Conservation (phyloP, 2,329 filamentous ascomycete genomes). For the Aspergillus pseudotamarii region DNA sequence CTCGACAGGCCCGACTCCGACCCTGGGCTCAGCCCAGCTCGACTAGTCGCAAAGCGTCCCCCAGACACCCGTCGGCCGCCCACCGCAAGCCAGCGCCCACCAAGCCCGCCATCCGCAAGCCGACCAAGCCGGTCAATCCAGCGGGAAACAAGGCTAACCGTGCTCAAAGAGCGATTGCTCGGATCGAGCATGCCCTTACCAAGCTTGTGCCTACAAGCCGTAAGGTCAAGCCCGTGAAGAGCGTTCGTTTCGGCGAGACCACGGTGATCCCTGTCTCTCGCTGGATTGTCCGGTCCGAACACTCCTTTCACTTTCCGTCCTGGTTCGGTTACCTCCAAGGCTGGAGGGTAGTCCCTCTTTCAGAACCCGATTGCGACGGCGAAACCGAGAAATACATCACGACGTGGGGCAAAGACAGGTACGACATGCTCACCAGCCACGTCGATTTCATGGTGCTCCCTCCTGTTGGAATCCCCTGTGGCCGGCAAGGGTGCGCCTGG, state of each 20-base stretch:
- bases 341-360: constrained; percentile 17
- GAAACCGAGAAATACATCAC: constrained; percentile 14
- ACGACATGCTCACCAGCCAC: constrained; percentile 8
- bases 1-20: constrained; percentile 18
- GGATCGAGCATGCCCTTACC: neutral
- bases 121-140: neutral
- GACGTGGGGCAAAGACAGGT: constrained; percentile 18
- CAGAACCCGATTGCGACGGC: constrained; percentile 16
- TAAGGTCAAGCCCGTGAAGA: neutral
- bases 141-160: constrained; percentile 1
- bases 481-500: constrained; percentile 11
- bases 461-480: constrained; percentile 4
- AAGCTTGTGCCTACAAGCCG: neutral
- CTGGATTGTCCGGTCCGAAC: constrained; percentile 30
- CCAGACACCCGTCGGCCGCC: constrained; percentile 12
- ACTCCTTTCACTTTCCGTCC: constrained; percentile 19
- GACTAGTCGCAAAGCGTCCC: constrained; percentile 10
- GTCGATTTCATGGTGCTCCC: no score
- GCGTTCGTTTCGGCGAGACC: constrained; percentile 29
- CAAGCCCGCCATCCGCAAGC: constrained; percentile 2
- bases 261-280: constrained; percentile 26
- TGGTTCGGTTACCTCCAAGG: constrained; percentile 18
- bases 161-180: constrained; percentile 16
- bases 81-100: constrained; percentile 2
- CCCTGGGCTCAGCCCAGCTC: constrained; percentile 15